Percentiles rank a stretch among this genome's conserved stretches.
Evolutionary conservation across 75 land plant species (phyloP).

Genomic region (Selaginella moellendorffii): DNA sequence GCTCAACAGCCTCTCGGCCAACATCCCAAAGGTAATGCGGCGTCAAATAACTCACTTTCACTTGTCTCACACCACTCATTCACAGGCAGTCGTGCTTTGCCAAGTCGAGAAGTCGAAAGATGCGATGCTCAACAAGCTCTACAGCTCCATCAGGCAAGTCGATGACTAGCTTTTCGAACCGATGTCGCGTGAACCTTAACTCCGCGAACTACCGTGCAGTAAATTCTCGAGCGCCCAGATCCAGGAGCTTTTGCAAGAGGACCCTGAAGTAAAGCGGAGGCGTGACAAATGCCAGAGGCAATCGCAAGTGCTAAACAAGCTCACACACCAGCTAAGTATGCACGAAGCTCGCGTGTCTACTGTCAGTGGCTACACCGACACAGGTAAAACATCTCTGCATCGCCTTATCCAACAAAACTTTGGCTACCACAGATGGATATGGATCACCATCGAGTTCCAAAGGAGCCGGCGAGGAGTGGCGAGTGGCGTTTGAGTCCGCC

Average conservation of each 20-base stretch:
- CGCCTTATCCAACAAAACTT: not conserved
- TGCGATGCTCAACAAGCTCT: slow-evolving; percentile 90
- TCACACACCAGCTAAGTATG: slow-evolving; percentile 70
- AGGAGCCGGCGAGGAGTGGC: slow-evolving; percentile 57
- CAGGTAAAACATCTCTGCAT: no score
- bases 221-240: slow-evolving; percentile 60
- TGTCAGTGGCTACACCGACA: slow-evolving; percentile 34
- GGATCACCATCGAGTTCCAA: not conserved
- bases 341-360: slow-evolving; percentile 73
- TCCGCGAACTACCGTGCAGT: no score
- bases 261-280: slow-evolving; percentile 63
- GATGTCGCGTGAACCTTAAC: no score
- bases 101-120: slow-evolving; percentile 98
- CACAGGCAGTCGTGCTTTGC: slow-evolving; percentile 89
- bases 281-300: slow-evolving; percentile 66
- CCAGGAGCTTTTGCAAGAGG: slow-evolving; percentile 78
- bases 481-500: slow-evolving; percentile 79
- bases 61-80: slow-evolving; percentile 7
- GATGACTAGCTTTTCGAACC: no score
- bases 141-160: no score
- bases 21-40: slow-evolving; percentile 6
- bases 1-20: slow-evolving; percentile 7
- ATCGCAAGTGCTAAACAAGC: slow-evolving; percentile 54
- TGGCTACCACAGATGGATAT: not conserved
- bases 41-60: not conserved